Evolutionary conservation across 106 monocot species (phyloP).

Genomic region (Apostasia shenzhenica): DNA sequence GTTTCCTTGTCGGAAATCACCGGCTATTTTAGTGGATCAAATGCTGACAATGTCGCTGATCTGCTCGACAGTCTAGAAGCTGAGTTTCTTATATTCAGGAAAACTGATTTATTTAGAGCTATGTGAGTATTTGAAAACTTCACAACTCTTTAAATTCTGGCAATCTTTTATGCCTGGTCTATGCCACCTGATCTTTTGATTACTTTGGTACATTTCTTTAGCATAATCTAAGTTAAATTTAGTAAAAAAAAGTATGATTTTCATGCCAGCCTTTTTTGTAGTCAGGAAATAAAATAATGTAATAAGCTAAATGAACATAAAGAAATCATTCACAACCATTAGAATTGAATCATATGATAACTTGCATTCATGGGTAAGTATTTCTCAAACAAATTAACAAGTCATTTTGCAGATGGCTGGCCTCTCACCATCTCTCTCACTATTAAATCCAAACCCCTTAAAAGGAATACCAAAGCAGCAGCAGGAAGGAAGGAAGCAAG

Average conservation of each 20-base stretch:
- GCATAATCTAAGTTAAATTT: neutral
- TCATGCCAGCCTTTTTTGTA: neutral
- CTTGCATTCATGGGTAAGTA: neutral
- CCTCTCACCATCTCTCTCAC: no score
- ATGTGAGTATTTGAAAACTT: conserved; percentile 20
- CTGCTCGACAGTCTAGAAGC: conserved; percentile 52
- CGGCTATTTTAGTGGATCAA: conserved; percentile 46
- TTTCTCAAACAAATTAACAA: neutral
- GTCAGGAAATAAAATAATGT: neutral
- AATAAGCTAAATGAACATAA: no score
- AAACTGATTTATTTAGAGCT: conserved; percentile 56
- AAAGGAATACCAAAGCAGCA: no score
- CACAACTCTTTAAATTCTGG: neutral
- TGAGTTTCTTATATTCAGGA: conserved; percentile 73
- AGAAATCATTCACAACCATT: no score
- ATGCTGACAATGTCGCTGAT: conserved; percentile 24
- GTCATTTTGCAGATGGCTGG: neutral
- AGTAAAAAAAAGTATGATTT: neutral
- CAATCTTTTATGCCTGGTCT: neutral
- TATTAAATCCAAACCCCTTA: no score
- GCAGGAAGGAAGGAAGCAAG: no score
- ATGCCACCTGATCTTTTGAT: neutral
- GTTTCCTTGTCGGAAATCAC: conserved; percentile 28
- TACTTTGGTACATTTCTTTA: neutral
- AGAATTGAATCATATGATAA: no score